Evolutionary conservation across 2,329 filamentous ascomycete species (phyloP).

Genomic region (Fusarium heterosporum): DNA sequence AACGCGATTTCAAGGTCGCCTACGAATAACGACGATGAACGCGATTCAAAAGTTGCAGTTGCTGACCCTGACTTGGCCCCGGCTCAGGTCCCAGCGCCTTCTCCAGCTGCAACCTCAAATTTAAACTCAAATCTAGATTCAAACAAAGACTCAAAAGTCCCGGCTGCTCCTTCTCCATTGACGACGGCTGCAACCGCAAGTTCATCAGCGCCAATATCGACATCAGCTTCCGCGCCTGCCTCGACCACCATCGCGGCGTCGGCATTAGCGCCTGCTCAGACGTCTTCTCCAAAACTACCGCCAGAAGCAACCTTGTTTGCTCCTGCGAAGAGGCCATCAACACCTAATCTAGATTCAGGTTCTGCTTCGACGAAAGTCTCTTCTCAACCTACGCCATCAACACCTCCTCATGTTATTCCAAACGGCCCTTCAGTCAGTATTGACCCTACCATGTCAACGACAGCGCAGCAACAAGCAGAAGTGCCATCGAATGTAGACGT

Average conservation of each 20-base stretch:
- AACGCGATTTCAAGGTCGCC: conserved; percentile 28
- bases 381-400: conserved; percentile 36
- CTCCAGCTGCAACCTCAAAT: conserved; percentile 11
- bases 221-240: conserved; percentile 27
- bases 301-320: conserved; percentile 12
- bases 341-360: conserved; percentile 11
- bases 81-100: neutral
- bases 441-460: conserved; percentile 29
- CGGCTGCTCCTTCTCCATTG: conserved; percentile 7
- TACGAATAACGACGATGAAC: conserved; percentile 29
- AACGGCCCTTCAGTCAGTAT: conserved; percentile 15
- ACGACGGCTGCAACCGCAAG: conserved; percentile 4
- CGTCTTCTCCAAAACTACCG: conserved; percentile 11
- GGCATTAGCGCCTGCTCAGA: conserved; percentile 14
- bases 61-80: conserved; percentile 18
- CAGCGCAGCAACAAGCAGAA: conserved; percentile 35
- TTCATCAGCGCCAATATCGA: conserved; percentile 24
- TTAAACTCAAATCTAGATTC: conserved; percentile 8
- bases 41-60: conserved; percentile 26
- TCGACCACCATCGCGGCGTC: conserved; percentile 6
- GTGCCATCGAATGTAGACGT: conserved; percentile 29
- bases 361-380: conserved; percentile 18
- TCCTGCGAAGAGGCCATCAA: conserved; percentile 14
- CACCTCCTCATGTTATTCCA: conserved; percentile 31
- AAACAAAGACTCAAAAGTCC: conserved; percentile 5